Conservation (phyloP, 306 rosid species). For the Trifolium repens region DNA sequence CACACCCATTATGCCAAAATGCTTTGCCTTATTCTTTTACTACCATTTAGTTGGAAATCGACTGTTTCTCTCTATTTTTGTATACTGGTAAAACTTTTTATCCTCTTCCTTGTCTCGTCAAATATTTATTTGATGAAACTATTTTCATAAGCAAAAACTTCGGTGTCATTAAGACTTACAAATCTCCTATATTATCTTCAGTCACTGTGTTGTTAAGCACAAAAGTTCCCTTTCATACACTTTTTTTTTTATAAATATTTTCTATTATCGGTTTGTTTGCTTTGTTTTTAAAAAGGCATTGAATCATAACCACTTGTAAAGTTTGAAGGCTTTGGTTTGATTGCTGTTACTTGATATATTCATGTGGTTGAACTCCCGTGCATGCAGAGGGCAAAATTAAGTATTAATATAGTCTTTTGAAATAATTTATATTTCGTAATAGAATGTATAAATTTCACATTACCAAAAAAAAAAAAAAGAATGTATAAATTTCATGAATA, state of each 20-base stretch:
- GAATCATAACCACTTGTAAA: not conserved
- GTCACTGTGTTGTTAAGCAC: not conserved
- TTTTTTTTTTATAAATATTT: not conserved
- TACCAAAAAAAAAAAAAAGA: too few relatives aligned
- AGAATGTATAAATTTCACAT: not conserved
- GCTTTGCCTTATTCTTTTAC: slow-evolving; percentile 16
- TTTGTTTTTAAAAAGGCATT: not conserved
- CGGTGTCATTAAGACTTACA: slow-evolving; percentile 3
- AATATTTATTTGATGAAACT: slow-evolving; percentile 27
- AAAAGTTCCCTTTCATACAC: slow-evolving; percentile 5
- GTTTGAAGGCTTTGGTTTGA: not conserved
- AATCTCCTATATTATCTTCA: not conserved
- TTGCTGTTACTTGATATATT: not conserved
- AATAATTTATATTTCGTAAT: not conserved
- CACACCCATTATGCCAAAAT: slow-evolving; percentile 16
- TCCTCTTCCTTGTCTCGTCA: slow-evolving; percentile 21
- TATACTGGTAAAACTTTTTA: slow-evolving; percentile 19
- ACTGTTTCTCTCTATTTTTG: slow-evolving; percentile 10
- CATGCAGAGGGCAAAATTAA: not conserved
- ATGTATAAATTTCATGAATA: not conserved
- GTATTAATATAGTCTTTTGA: slow-evolving; percentile 1
- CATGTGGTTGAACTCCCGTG: slow-evolving; percentile 2
- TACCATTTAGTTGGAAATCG: slow-evolving; percentile 10
- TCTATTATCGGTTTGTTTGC: not conserved
- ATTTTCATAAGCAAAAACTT: not conserved